Evolutionary conservation across 805 yeast species (phyloP).

Genomic region (Wickerhamiella kurtzmanii): DNA sequence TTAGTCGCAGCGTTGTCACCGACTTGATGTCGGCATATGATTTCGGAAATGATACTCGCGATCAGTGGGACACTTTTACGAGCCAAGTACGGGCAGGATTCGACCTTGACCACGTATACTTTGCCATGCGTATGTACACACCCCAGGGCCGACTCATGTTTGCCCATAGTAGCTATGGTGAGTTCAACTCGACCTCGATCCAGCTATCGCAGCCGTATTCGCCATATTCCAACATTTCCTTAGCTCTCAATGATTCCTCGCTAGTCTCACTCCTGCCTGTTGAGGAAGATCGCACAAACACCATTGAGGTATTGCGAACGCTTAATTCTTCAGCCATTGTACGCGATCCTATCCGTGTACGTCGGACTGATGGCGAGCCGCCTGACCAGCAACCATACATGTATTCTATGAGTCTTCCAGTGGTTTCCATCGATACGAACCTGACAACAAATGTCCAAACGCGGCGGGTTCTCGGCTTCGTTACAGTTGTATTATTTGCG

Average conservation of each 20-base stretch:
- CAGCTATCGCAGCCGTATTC: background rate
- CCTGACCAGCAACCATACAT: constrained; percentile 5
- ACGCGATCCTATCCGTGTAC: background rate
- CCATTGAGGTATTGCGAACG: background rate
- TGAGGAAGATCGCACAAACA: background rate
- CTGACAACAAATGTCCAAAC: constrained; percentile 5
- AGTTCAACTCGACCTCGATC: background rate
- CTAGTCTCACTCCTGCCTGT: background rate
- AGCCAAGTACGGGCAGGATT: constrained; percentile 6
- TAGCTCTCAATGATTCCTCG: background rate
- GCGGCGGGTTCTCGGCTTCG: constrained; percentile 12
- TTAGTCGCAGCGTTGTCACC: constrained; percentile 8
- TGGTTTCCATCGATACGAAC: background rate
- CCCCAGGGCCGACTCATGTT: background rate
- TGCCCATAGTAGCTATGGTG: background rate
- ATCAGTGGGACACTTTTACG: constrained; percentile 4
- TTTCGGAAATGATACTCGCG: constrained; percentile 9
- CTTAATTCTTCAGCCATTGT: constrained; percentile 2
- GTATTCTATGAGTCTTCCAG: constrained; percentile 8
- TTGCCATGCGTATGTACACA: constrained; percentile 12
- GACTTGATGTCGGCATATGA: constrained; percentile 4
- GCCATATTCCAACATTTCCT: background rate
- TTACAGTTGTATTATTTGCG: constrained; percentile 9
- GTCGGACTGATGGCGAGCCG: background rate
- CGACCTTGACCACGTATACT: constrained; percentile 6